A percentile compares a stretch with the other conserved stretches of the same genome.
Conservation (phyloP, 2,329 filamentous ascomycete species). For the Dactylellina leptospora region DNA sequence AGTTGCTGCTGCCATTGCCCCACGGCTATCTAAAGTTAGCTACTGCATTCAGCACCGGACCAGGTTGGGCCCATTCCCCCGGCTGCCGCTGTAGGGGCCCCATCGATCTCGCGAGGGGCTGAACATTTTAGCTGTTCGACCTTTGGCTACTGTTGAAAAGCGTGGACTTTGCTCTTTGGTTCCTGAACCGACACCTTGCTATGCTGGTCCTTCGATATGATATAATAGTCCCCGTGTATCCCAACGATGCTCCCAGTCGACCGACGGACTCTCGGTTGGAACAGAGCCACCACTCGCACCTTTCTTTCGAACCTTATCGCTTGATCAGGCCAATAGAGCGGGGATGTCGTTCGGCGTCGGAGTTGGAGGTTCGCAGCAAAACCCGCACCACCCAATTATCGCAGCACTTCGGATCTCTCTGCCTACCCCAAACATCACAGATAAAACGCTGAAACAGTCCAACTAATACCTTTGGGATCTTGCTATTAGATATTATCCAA, state of each 20-base stretch:
- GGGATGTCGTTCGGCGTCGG: conserved; percentile 53
- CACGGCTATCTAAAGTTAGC: conserved; percentile 38
- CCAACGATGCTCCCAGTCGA: conserved; percentile 40
- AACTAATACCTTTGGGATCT: not conserved
- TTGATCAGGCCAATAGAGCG: conserved; percentile 24
- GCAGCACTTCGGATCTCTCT: conserved; percentile 4
- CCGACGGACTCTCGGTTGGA: conserved; percentile 28
- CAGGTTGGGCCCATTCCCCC: not conserved
- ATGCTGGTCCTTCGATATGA: not conserved
- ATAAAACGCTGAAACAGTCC: not conserved
- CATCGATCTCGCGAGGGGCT: conserved; percentile 33
- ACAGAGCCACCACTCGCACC: conserved; percentile 12
- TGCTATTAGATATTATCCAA: conserved; percentile 52
- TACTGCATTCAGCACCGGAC: conserved; percentile 4
- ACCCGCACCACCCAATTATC: not conserved
- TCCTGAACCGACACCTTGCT: conserved; percentile 7
- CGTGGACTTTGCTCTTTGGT: conserved; percentile 24
- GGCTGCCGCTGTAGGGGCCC: too few relatives aligned
- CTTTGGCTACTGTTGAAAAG: conserved; percentile 3
- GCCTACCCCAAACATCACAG: too few relatives aligned
- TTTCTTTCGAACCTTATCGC: conserved; percentile 21
- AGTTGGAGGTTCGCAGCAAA: conserved; percentile 36
- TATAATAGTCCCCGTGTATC: conserved; percentile 11
- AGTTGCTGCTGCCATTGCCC: conserved; percentile 16
- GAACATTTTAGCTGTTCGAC: conserved; percentile 14